Percentiles rank a stretch among this genome's conserved stretches.
Evolutionary conservation across 768 basidiomycete genomes (phyloP).

Genomic region (Trametes elegans): DNA sequence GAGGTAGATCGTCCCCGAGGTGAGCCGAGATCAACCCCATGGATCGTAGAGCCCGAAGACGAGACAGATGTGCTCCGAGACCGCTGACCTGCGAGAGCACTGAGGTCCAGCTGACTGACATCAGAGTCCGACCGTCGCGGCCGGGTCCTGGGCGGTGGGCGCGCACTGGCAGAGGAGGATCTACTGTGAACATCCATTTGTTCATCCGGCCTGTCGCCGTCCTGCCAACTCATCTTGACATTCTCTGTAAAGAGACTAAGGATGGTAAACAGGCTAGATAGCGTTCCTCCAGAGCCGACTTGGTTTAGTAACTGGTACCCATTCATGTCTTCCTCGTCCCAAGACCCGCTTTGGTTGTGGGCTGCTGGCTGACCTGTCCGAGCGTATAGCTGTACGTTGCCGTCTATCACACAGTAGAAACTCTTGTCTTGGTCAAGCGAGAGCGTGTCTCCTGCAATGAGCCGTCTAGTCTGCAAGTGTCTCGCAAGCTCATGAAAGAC

Average conservation of each 20-base stretch:
- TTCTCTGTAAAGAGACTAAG: conserved; percentile 95
- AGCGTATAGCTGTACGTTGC: conserved; percentile 92
- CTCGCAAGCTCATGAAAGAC: conserved; percentile 97
- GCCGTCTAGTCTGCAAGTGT: conserved; percentile 91
- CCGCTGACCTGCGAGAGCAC: conserved; percentile 29
- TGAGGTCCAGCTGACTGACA: conserved; percentile 57
- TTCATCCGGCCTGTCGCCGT: conserved; percentile 39
- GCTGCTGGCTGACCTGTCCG: conserved; percentile 55
- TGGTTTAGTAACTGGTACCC: conserved; percentile 96
- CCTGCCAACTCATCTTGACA: conserved; percentile 90
- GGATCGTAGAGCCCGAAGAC: conserved; percentile 69
- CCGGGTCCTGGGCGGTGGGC: conserved; percentile 19
- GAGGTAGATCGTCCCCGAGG: conserved; percentile 24
- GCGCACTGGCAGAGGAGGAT: conserved; percentile 8
- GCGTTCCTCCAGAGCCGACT: conserved; percentile 91
- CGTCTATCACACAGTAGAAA: conserved; percentile 98
- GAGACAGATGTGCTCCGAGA: conserved; percentile 57
- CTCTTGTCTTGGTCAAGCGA: conserved; percentile 89
- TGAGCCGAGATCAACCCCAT: conserved; percentile 38
- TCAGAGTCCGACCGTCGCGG: conserved; percentile 55
- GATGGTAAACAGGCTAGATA: conserved; percentile 96
- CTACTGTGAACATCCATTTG: conserved; percentile 19
- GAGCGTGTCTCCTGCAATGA: conserved; percentile 94
- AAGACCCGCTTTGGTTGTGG: conserved; percentile 49
- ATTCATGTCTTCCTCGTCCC: conserved; percentile 88